phyloP scores from a whole-genome alignment of 495 filamentous ascomycete genomes.

The Usnea hakonensis region DNA sequence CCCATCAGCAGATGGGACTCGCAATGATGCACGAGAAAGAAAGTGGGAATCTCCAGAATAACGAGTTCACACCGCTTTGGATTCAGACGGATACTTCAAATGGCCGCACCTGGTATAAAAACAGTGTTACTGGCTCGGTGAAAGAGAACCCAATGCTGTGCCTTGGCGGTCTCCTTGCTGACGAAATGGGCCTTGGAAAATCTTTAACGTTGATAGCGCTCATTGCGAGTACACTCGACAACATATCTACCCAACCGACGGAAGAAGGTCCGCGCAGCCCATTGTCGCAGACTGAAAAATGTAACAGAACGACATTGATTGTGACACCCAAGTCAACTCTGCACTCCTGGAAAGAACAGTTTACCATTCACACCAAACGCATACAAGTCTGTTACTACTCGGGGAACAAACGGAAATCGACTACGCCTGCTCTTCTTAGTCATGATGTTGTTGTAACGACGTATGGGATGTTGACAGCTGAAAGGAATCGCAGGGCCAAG shows the following conservation, averaged over 20 bases:
- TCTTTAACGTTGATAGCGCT: conserved; percentile 22
- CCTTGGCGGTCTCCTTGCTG: conserved; percentile 7
- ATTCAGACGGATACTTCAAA: neutral
- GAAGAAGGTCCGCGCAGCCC: neutral
- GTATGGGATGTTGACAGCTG: conserved; percentile 17
- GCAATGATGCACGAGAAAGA: conserved; percentile 12
- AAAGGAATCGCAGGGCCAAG: conserved; percentile 9
- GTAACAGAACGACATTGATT: conserved; percentile 33
- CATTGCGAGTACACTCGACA: conserved; percentile 17
- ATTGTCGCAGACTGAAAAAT: conserved; percentile 11
- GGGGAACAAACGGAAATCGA: conserved; percentile 16
- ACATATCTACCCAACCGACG: neutral
- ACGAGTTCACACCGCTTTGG: conserved; percentile 3
- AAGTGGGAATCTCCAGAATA: conserved; percentile 1
- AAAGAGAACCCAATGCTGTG: conserved; percentile 3
- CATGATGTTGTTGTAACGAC: conserved; percentile 22
- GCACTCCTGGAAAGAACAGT: conserved; percentile 28
- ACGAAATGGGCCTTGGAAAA: conserved; percentile 29
- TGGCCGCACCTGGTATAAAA: neutral
- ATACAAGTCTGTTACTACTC: conserved; percentile 32
- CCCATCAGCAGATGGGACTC: neutral
- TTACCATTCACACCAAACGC: conserved; percentile 24
- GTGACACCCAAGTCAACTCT: conserved; percentile 33
- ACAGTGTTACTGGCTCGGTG: neutral
- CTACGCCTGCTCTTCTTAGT: conserved; percentile 12